Evolutionary conservation across 805 yeast species (phyloP), one percentile per base, ranked within the genome.

Genomic region (Kodamaea hsintzibuensis): DNA sequence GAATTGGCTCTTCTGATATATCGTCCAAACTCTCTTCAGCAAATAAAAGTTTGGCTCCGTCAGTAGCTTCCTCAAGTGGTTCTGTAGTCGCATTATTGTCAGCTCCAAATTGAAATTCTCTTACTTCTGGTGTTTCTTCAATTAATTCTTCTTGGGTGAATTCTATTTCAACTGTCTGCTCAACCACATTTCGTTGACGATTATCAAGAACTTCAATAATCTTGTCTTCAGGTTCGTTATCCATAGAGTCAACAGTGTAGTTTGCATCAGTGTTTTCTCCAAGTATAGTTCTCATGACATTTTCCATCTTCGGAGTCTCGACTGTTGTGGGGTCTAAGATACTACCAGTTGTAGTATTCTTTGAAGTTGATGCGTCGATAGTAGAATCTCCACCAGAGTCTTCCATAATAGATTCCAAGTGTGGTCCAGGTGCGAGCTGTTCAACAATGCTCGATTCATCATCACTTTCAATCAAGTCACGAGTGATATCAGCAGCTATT

Each of bases 361-460:
- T 40, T 19, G 44, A 40, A 7, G 44, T 40, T 40, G 44, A 40
- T 10, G 44, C 44, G 27, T 44, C 47, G 7, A 33, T 33, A 13
- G 47, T 27, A 19, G 47, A 25, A 44, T 44, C 47, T 2, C 47
- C 47, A 6, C 25, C 37, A 2, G 47, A 19, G 18, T 44, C 47
- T 9, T 44, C 44, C 44, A 40, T 17, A 40, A 40, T 40, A 3
- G 44, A 40, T 17, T 40, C 44, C 25, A 40, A 40, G 17, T 38
- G 42, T 13, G 42, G 42, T 38, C 42, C 42, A 7, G 42, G 42
- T 4, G 18, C 18, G 9, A 38, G 18, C 19, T 40, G 44, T 13
- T 40, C 25, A 6, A 16, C 44, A 10, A 7, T 12, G 8, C 13
- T 17, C 12, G 19, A n/a, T 17, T 40, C 44, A 17, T 17, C 44